Percentiles rank a stretch among this genome's conserved stretches.
phyloP scores from a whole-genome alignment of 1,284 basidiomycete species.

The Trametes versicolor region DNA sequence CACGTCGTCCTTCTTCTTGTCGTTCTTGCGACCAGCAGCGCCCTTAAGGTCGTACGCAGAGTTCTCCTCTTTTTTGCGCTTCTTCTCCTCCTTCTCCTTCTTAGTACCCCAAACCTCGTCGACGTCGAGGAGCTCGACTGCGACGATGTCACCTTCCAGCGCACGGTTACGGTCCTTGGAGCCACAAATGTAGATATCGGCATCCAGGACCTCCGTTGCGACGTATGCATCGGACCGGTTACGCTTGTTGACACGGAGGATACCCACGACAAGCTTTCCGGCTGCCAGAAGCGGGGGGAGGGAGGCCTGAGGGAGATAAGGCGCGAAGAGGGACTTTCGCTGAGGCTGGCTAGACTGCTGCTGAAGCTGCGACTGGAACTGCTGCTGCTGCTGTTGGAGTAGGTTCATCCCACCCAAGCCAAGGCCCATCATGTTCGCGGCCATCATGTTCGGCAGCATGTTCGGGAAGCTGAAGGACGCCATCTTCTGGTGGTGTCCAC shows the following conservation, averaged over 20 bases:
- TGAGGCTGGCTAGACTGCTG: conserved; percentile 91
- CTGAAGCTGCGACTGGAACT: conserved; percentile 90
- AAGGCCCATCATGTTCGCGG: conserved; percentile 93
- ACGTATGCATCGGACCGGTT: conserved; percentile 99
- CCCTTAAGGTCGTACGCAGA: conserved; percentile 88
- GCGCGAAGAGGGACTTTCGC: conserved; percentile 98
- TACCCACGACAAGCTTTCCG: conserved; percentile 97
- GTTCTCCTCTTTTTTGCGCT: conserved; percentile 99
- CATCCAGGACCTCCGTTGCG: conserved; percentile 98
- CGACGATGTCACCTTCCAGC: conserved; percentile 98
- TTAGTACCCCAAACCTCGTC: conserved; percentile 99
- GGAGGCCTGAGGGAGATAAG: conserved; percentile 97
- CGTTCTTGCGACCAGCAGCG: conserved; percentile 85
- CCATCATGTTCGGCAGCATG: conserved; percentile 96
- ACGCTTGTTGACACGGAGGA: conserved; percentile 98
- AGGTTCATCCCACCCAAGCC: conserved; percentile 83
- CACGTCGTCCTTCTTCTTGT: conserved; percentile 99
- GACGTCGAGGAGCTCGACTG: conserved; percentile 97
- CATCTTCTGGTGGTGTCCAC: conserved; percentile 96
- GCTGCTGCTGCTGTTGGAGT: conserved; percentile 89
- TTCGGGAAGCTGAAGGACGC: conserved; percentile 98
- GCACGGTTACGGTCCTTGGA: conserved; percentile 99
- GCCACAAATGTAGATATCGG: conserved; percentile 98
- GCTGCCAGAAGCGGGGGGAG: conserved; percentile 97
- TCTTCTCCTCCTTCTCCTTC: conserved; percentile 99